A percentile compares a stretch with the other conserved stretches of the same genome.
Evolutionary conservation across 2,329 filamentous ascomycete genomes (phyloP).

Genomic region (Xylariaceae sp.): DNA sequence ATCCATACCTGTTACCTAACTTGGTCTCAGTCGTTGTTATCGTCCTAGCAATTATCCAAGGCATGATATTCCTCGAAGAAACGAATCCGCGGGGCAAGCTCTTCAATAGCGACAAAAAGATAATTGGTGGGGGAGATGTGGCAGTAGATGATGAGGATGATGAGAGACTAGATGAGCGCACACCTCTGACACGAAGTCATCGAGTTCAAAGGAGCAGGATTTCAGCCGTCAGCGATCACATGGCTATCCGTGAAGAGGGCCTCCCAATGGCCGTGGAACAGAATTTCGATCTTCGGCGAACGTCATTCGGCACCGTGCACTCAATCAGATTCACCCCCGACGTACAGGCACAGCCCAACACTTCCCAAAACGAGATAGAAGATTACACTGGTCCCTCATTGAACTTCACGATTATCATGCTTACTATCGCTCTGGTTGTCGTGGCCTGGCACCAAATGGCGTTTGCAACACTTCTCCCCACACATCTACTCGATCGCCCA

Average conservation of each 20-base stretch:
- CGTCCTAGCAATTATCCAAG: conserved; percentile 64
- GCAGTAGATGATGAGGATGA: conserved; percentile 36
- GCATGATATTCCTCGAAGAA: conserved; percentile 64
- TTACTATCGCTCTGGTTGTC: conserved; percentile 48
- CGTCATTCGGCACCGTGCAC: conserved; percentile 51
- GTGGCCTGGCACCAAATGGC: conserved; percentile 55
- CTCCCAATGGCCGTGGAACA: conserved; percentile 43
- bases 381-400: conserved; percentile 40
- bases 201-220: conserved; percentile 20
- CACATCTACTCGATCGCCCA: conserved; percentile 49
- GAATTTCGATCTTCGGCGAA: conserved; percentile 45
- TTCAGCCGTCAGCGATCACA: conserved; percentile 32
- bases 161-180: conserved; percentile 36
- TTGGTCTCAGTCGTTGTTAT: conserved; percentile 67
- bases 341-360: conserved; percentile 6
- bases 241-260: conserved; percentile 44
- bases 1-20: conserved; percentile 75
- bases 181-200: conserved; percentile 31
- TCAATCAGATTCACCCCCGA: conserved; percentile 44
- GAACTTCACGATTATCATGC: conserved; percentile 50
- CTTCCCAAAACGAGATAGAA: conserved; percentile 13
- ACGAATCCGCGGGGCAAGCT: conserved; percentile 43
- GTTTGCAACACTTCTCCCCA: conserved; percentile 49
- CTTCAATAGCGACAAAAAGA: conserved; percentile 1
- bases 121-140: conserved; percentile 30